Evolutionary conservation across 305 asterid species (phyloP).

Genomic region (Fraxinus latifolia): DNA sequence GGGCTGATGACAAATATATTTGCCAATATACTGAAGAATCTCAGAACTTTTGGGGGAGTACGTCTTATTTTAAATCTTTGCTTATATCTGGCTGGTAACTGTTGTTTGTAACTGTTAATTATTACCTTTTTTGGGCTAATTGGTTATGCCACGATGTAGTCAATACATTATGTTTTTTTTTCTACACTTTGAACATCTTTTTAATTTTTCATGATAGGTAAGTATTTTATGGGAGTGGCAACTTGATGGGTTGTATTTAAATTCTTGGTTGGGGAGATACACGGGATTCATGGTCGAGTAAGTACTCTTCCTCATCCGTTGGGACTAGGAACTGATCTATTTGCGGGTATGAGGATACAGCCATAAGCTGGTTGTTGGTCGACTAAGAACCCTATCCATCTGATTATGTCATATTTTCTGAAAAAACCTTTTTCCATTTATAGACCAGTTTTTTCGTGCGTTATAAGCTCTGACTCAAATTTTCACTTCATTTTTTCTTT

Average conservation of each 20-base stretch:
- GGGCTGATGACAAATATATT: slow-evolving; percentile 92
- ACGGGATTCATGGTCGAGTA: neutral
- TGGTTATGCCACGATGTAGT: neutral
- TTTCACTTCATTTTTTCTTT: neutral
- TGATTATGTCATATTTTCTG: neutral
- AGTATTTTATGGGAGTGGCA: neutral
- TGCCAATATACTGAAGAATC: slow-evolving; percentile 78
- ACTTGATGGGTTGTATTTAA: neutral
- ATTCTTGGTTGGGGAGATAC: neutral
- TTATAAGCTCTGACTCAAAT: neutral
- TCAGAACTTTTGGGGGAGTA: slow-evolving; percentile 85
- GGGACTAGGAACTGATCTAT: neutral
- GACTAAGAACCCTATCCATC: neutral
- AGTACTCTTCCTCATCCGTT: neutral
- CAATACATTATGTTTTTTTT: neutral
- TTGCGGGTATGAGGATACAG: neutral
- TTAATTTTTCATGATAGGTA: neutral
- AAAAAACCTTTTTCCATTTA: neutral
- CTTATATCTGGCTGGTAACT: neutral
- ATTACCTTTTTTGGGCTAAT: neutral
- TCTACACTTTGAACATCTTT: neutral
- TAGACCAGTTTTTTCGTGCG: neutral
- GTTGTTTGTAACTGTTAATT: neutral
- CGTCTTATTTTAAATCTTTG: slow-evolving; percentile 19
- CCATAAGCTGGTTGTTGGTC: neutral